Conservation (phyloP, 805 yeast species). For the Wickerhamiella alocasiicola region DNA sequence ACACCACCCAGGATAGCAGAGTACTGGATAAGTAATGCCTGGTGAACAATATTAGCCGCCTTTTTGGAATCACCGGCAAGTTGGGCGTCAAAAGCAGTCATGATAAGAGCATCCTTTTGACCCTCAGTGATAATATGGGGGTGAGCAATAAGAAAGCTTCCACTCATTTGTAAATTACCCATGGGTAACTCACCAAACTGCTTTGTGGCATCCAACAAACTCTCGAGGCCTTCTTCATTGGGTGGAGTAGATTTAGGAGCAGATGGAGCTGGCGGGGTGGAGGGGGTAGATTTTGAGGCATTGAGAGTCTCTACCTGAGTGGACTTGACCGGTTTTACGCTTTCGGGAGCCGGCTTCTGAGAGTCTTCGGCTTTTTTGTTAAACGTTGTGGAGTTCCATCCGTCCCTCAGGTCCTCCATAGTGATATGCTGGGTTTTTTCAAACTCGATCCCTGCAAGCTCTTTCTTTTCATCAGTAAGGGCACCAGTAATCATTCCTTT, state of each 20-base stretch:
- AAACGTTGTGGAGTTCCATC: conserved; percentile 75
- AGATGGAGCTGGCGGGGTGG: not conserved
- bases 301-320: not conserved
- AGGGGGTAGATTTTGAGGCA: not conserved
- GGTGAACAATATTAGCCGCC: conserved; percentile 62
- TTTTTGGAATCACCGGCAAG: conserved; percentile 42
- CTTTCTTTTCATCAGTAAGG: conserved; percentile 54
- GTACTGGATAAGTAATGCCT: conserved; percentile 70
- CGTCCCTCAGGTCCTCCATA: conserved; percentile 83
- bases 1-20: conserved; percentile 32
- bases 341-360: conserved; percentile 13
- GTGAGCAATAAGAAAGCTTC: conserved; percentile 40
- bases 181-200: conserved; percentile 48
- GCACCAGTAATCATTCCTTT: conserved; percentile 36
- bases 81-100: conserved; percentile 83
- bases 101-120: conserved; percentile 83
- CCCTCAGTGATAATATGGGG: conserved; percentile 62
- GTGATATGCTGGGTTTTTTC: conserved; percentile 70
- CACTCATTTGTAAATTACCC: conserved; percentile 37
- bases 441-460: conserved; percentile 50
- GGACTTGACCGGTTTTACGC: conserved; percentile 25
- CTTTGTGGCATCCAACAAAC: conserved; percentile 48
- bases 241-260: conserved; percentile 16
- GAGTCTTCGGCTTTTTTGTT: conserved; percentile 34
- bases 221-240: conserved; percentile 22